Evolutionary conservation across 2,329 filamentous ascomycete genomes (phyloP), one percentile per base, ranked within the genome.

Genomic region (Aspergillus quadrilineatus): DNA sequence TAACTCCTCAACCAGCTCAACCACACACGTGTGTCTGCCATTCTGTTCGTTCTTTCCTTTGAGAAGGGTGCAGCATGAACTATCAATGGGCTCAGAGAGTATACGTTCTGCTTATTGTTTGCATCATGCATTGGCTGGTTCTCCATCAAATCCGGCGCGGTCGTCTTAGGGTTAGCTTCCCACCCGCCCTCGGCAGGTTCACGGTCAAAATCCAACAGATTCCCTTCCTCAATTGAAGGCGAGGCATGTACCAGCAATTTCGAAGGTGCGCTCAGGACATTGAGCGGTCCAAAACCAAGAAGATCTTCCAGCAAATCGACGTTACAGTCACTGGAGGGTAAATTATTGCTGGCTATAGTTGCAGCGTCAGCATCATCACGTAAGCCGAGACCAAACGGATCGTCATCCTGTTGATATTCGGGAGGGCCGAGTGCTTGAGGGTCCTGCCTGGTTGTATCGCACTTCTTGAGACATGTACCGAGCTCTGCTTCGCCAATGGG

Each of bases 281-380:
- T 44, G 1, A 55, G 49, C 9, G 62, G 54, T 3, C 63, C 65
- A 39, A 65, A 66, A 37, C 63, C 64, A 39, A 65, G 57, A 4
- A 67, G 57, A 15, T 63, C 39, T 10, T 67, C 63, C 15, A 65
- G 48, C 12, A 57, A 62, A 4, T 56, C 45, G n/a, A 60, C 36
- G 17, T 43, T 22, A 10, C 32, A 29, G 4, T 36, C 41, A 22
- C 17, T 43, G 17, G 12, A 8, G 4, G 37, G 48, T 10, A 37
- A 3, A n/a, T 17, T 17, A 14, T 46, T 45, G 30, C 32, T 29
- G 8, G 28, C 6, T 15, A 22, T 17, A 4, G 29, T 49, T 37
- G 14, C 39, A 30, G 30, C 29, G 30, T 10, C 15, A 29, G 41
- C 22, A 9, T 50, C 22, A 32, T 51, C 42, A 17, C 42, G 15